Base-by-base conservation (phyloP, 495 filamentous ascomycete genomes). In the Aspergillus incahuasiensis region DNA sequence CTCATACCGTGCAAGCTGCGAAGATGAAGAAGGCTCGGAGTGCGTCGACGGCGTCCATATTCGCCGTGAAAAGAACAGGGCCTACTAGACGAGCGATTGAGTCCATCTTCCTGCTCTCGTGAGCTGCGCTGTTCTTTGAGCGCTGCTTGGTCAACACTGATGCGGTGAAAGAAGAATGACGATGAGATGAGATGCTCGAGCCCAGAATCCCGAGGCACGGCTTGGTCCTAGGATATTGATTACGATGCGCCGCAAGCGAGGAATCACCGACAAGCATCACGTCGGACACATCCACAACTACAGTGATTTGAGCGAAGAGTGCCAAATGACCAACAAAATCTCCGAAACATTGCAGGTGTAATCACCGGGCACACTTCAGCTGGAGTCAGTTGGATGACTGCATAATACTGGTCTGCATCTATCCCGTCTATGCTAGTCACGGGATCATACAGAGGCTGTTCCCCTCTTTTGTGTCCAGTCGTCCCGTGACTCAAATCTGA, bases 1-100 rank as follows among this genome's bases (percentile, higher is more conserved):
- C 20, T 56, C 59, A 56, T 78, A 82, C 79, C 62, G 73, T 76
- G 62, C 72, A 76, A 52, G 75, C 68, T 57, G 76, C 68, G 43
- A 75, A 58, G 54, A 80, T 48, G 56, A 77, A 80, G 55, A 74
- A 74, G 22, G 63, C 61, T 56, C 75, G 71, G 42, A 79, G 56
- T 41, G 63, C 59, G 51, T 75, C 69, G 22, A 76, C 59, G 16
- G 73, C 68, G 57, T 79, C 73, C 71, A 77, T 72, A 24, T 62
- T 63, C 3, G 61, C 56, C 42, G 56, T 56, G 49, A 70, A 57
- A 4, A 74, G 60, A 16, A 58, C 55, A 1, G 46, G 55, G 52
- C 71, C 68, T 35, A 71, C 49, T 22, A 58, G 28, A 24, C 55
- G 44, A 15, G 60, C 20, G 51, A 69, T 56, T 18, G 56, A 24